Evolutionary conservation across 2,329 filamentous ascomycete genomes (phyloP), one percentile per base, ranked within the genome.

Genomic region (Harringtonia lauricola): DNA sequence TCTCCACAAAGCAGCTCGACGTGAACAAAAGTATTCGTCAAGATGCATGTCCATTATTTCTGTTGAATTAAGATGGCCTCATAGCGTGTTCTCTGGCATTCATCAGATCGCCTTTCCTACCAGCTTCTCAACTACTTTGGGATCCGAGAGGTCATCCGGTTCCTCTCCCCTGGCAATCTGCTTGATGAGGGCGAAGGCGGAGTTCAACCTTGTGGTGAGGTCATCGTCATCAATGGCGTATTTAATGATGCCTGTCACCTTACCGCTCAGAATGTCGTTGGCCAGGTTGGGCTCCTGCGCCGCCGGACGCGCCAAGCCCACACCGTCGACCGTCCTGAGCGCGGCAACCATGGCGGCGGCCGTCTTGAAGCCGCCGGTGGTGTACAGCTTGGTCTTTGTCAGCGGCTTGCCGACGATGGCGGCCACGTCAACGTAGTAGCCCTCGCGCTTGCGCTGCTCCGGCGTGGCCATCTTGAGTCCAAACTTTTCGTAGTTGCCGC

Each of bases 381-480:
- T 61, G 50, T 76, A 81, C 0, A 64, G 66, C 54, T 68, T 74
- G 1, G 75, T 81, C 56, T 72, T 68, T 1, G 48, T 40, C 12
- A 67, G 51, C 30, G 53, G 51, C 0, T 61, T 61, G 21, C 69
- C 59, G 54, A 81, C 68, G 48, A 58, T 52, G 46, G 79, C 68
- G 0, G 76, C 76, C 46, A 76, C 79, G 3, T 78, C 72, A 36
- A 79, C 54, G 64, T 79, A 80, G 64, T 76, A 79, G 2, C 71
- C 67, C 52, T 78, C 74, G 5, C 73, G 62, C 58, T 71, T 69
- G 57, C 63, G 65, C 6, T 72, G 78, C 15, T 64, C 70, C 36
- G 79, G 74, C 39, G 66, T 62, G 57, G 68, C 64, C 54, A 76
- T 70, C 2, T 51, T 51, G 48, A 77, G 75, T 0, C 65, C 72